Base-by-base conservation (phyloP, 768 basidiomycete species). In the Leccinum boreale region DNA sequence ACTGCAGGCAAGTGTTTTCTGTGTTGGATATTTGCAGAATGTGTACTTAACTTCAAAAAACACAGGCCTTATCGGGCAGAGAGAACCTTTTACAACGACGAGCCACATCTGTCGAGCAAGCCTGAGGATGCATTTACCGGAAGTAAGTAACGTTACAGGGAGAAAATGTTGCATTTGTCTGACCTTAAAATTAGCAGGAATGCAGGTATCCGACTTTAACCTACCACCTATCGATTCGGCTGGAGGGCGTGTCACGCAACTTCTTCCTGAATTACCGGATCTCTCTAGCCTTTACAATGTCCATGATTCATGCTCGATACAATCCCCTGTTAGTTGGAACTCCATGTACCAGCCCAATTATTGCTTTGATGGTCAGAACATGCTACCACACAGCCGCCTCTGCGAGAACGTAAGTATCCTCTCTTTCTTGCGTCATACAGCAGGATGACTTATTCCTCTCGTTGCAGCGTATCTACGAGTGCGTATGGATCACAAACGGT, bases 221-320 rank as follows among this genome's bases (percentile, higher is more conserved):
- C 24, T 26, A 26, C 24, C 24, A 26, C 24, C 24, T 7, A 26
- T 26, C 24, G 24, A 26, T 26, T 1, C 24, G 1, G 24, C 24
- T 6, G 1, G 1, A 26, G 24, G 24, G 24, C 6, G 96, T 89
- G 14, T 11, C 2, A 19, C 12, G 9, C 9, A 12, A 3, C 10
- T 35, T 5, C 39, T 45, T 21, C 10, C 21, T 15, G 26, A 46
- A 4, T 9, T 11, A 12, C 15, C 44, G 11, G 17, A 3, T 6
- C 14, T 19, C 24, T 28, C 24, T 23, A 5, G 3, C 3, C 4
- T 33, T 28, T 5, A 24, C 36, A 0, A 46, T 28, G 2, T 1
- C n/a, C 11, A 5, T 11, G 2, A 26, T 48, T 0, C 29, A 12
- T 36, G 21, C 9, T 39, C 9, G 36, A 4, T 10, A n/a, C 17